Percentiles rank a stretch among this genome's conserved stretches.
Evolutionary conservation across 306 rosid genomes (phyloP).

Genomic region (Astragalus membranaceus): DNA sequence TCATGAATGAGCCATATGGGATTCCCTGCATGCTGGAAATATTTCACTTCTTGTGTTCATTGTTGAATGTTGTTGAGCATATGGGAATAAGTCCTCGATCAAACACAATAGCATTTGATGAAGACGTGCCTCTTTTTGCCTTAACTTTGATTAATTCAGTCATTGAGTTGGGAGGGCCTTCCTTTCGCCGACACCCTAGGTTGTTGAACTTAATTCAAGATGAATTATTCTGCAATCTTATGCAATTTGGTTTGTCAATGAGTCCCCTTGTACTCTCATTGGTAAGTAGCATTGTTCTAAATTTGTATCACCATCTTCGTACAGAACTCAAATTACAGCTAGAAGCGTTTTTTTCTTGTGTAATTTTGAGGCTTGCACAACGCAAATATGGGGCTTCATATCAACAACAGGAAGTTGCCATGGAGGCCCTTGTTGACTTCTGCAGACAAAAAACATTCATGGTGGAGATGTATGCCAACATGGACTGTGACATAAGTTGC

Average conservation of each 20-base stretch:
- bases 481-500: slow-evolving; percentile 79
- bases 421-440: no score
- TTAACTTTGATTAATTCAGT: slow-evolving; percentile 46
- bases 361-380: slow-evolving; percentile 59
- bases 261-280: not conserved
- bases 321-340: slow-evolving; percentile 71
- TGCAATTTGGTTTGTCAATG: slow-evolving; percentile 37
- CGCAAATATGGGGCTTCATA: no score
- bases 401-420: no score
- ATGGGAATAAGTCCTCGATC: slow-evolving; percentile 65
- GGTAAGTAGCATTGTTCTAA: slow-evolving; percentile 82
- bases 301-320: slow-evolving; percentile 71
- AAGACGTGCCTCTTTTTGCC: slow-evolving; percentile 78
- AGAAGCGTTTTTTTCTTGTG: slow-evolving; percentile 84
- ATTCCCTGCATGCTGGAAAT: slow-evolving; percentile 97
- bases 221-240: slow-evolving; percentile 64
- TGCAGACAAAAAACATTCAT: slow-evolving; percentile 22
- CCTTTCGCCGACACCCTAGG: slow-evolving; percentile 62
- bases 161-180: slow-evolving; percentile 83
- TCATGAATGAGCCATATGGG: slow-evolving; percentile 76
- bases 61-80: slow-evolving; percentile 75
- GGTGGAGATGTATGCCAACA: slow-evolving; percentile 81
- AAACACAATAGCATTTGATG: slow-evolving; percentile 83
- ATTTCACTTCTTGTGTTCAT: slow-evolving; percentile 81
- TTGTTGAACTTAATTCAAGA: slow-evolving; percentile 75